phyloP scores from a whole-genome alignment of 768 basidiomycete genomes.

The Kwoniella europaea region DNA sequence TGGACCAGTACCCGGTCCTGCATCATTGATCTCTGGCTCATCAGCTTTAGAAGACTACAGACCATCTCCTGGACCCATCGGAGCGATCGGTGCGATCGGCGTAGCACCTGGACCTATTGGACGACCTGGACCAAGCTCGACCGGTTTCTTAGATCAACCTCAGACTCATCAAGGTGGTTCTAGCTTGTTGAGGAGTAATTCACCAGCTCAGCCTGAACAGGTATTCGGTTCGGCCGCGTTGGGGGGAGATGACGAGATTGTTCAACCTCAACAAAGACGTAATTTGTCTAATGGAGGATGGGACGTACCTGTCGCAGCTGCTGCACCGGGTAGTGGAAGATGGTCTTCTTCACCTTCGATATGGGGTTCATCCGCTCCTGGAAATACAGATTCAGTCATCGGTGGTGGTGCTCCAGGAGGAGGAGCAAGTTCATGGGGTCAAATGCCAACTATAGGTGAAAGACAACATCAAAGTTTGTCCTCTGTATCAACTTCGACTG shows the following conservation, averaged over 20 bases:
- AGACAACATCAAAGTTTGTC: conserved; percentile 14
- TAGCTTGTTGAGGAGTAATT: conserved; percentile 20
- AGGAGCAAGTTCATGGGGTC: conserved; percentile 17
- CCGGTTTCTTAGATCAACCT: conserved; percentile 24
- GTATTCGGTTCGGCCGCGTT: conserved; percentile 56
- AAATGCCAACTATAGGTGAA: conserved; percentile 30
- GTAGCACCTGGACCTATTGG: conserved; percentile 27
- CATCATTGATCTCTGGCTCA: conserved; percentile 2
- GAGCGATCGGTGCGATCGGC: conserved; percentile 26
- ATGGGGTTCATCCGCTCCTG: conserved; percentile 28
- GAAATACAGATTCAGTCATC: not conserved
- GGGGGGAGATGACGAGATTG: conserved; percentile 56
- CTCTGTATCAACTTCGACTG: not conserved
- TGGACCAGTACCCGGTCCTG: conserved; percentile 4
- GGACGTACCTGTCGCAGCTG: conserved; percentile 29
- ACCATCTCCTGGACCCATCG: conserved; percentile 31
- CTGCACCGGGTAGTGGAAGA: conserved; percentile 32
- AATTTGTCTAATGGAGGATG: conserved; percentile 42
- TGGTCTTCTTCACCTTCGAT: conserved; percentile 37
- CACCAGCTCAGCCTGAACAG: conserved; percentile 42
- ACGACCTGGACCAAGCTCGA: conserved; percentile 3
- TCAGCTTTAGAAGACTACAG: conserved; percentile 20
- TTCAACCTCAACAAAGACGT: conserved; percentile 40
- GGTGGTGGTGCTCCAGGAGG: not conserved
- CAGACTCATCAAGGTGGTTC: conserved; percentile 21